These are phyloP conservation scores for Aschersonia sp. DNA, from an alignment of 2,329 filamentous ascomycete species.

Conservation along the genomic window DNA sequence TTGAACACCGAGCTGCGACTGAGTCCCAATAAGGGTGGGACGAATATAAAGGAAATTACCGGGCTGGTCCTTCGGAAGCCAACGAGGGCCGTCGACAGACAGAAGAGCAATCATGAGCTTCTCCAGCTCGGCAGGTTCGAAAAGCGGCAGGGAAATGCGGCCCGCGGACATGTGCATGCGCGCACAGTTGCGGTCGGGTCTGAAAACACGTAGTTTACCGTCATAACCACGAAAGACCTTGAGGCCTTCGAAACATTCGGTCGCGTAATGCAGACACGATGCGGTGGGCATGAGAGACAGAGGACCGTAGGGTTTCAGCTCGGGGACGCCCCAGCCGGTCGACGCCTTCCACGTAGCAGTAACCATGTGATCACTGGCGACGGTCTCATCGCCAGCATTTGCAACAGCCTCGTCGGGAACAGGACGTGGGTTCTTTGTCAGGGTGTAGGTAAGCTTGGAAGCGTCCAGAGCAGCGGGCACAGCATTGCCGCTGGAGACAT, in stretches of 20 bases:
- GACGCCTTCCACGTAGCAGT: conserved; percentile 51
- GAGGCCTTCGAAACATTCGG: conserved; percentile 76
- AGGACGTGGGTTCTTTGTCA: conserved; percentile 32
- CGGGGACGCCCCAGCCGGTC: conserved; percentile 58
- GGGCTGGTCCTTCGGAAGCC: conserved; percentile 57
- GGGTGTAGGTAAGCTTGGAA: conserved; percentile 43
- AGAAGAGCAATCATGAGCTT: conserved; percentile 60
- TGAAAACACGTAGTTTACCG: conserved; percentile 61
- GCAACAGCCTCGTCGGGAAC: conserved; percentile 37
- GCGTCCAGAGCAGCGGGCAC: conserved; percentile 46
- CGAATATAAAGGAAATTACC: conserved; percentile 72
- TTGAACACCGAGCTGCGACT: conserved; percentile 66
- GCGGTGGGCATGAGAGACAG: conserved; percentile 69
- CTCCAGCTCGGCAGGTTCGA: conserved; percentile 57
- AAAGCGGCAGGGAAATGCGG: conserved; percentile 61
- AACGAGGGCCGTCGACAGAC: conserved; percentile 59
- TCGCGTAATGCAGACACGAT: conserved; percentile 74
- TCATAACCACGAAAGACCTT: conserved; percentile 73
- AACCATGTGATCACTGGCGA: conserved; percentile 82
- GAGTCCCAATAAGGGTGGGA: conserved; percentile 75
- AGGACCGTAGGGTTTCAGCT: conserved; percentile 64
- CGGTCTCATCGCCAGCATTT: conserved; percentile 32
- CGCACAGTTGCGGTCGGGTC: conserved; percentile 56
- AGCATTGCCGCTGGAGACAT: conserved; percentile 21
- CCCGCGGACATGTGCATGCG: conserved; percentile 45